Base-by-base conservation (phyloP, 768 basidiomycete species). In the Steccherinum ochraceum region DNA sequence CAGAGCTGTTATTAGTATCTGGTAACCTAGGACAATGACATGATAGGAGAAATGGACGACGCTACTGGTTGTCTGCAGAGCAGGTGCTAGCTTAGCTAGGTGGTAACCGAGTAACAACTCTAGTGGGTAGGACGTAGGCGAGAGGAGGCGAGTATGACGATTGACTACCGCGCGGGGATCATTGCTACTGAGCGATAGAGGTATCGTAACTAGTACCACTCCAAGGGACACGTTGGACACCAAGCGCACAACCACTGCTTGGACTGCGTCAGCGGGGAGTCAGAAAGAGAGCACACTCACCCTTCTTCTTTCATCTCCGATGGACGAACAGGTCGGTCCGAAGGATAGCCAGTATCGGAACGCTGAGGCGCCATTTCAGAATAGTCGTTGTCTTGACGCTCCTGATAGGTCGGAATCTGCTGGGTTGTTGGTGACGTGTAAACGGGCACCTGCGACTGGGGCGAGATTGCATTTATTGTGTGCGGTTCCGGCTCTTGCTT, bases 261-360 rank as follows among this genome's bases (percentile, higher is more conserved):
- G n/a, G n/a, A n/a, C n/a, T n/a, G n/a, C n/a, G n/a, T 45, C 35
- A 48, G 60, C 46, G 58, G 57, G 44, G 27, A 42, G 48, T 39
- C 45, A 46, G 24, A 12, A 46, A 48, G 39, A 49, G 45, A 52
- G 19, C 39, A 27, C 49, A 79, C 93, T 91, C 80, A 97, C 94
- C 93, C 93, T 88, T 95, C 93, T 60, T 96, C 94, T 68, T 93
- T 92, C 90, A 92, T 93, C 68, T 96, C 93, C 11, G 86, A 86
- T 16, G 89, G 89, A 26, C 89, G 78, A 13, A 93, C 71, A 26
- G 79, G 83, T 42, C 89, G 78, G 63, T 86, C 82, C 20, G 74
- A 73, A 21, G 72, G 72, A 52, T 73, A 78, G 24, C 61, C 71
- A 21, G 72, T 71, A 13, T 73, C 69, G 20, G 51, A 64, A 23